Evolutionary conservation across 2,329 filamentous ascomycete species (phyloP).

Genomic region (Bipolaris zeicola): DNA sequence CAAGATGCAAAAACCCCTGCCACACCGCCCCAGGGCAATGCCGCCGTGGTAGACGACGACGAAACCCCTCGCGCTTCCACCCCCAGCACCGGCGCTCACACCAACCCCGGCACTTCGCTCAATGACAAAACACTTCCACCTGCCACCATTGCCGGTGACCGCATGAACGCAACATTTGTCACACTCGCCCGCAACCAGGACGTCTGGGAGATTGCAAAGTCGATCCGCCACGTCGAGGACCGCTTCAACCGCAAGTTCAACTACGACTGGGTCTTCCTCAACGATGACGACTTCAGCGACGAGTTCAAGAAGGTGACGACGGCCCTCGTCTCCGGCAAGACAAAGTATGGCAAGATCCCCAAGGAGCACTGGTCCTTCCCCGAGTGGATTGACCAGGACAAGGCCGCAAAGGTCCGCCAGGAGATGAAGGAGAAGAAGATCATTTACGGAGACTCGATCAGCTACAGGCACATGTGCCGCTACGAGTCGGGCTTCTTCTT

Average conservation of each 20-base stretch:
- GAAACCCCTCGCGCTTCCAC: slow-evolving; percentile 2
- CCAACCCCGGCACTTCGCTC: slow-evolving; percentile 35
- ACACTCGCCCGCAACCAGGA: slow-evolving; percentile 92
- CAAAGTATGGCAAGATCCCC: slow-evolving; percentile 87
- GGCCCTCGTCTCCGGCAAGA: slow-evolving; percentile 88
- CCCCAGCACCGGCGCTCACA: slow-evolving; percentile 22
- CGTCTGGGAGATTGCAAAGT: slow-evolving; percentile 94
- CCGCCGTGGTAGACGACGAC: slow-evolving; percentile 18
- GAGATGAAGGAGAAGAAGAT: slow-evolving; percentile 95
- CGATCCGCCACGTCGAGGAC: slow-evolving; percentile 95
- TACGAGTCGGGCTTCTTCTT: slow-evolving; percentile 99
- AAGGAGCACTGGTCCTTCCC: slow-evolving; percentile 98
- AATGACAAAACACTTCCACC: slow-evolving; percentile 45
- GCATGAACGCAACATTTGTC: slow-evolving; percentile 97
- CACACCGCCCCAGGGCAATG: slow-evolving; percentile 18
- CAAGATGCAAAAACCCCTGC: slow-evolving; percentile 26
- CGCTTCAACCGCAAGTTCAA: slow-evolving; percentile 96
- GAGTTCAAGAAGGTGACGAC: slow-evolving; percentile 91
- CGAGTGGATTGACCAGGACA: slow-evolving; percentile 92
- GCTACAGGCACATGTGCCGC: slow-evolving; percentile 99
- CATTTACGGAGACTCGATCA: slow-evolving; percentile 96
- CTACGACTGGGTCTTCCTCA: slow-evolving; percentile 99
- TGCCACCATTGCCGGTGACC: slow-evolving; percentile 65
- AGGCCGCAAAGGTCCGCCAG: slow-evolving; percentile 85
- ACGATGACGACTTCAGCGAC: slow-evolving; percentile 92